Evolutionary conservation across 2,329 filamentous ascomycete species (phyloP), one percentile per base, ranked within the genome.

Genomic region (Diaporthe destruens): DNA sequence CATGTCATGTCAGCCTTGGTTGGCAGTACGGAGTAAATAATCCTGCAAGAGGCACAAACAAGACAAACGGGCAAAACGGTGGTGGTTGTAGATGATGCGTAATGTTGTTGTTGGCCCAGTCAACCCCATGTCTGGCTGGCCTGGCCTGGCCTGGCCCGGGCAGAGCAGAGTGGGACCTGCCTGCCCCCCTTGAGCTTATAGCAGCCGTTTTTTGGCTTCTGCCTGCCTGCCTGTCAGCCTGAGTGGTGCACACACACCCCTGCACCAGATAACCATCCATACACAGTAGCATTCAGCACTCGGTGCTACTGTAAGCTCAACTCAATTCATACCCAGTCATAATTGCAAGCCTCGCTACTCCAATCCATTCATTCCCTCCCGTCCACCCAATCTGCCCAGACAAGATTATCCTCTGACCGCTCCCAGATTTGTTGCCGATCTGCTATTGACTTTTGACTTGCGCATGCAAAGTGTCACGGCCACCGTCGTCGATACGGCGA

Each of bases 61-160:
- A 16, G 25, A 47, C 23, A 44, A 39, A 29, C 29, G 29, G 20
- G 68, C 34, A 18, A 36, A 20, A 44, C 8, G 29, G 44, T n/a
- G 23, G 23, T 42, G 23, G 67, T 53, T 54, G 39, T 6, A 42
- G 68, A 70, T 70, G 68, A 70, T 70, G 68, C 55, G 68, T 70
- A 70, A 54, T 61, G 51, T 57, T 70, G 68, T 70, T 70, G 68
- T 53, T 57, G 20, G n/a, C 55, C 32, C 42, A 29, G 20, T 49
- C 14, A 2, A 8, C 12, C 39, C 39, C 25, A 39, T 51, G 59
- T 42, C 39, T 59, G 67, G 55, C 47, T 3, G 2, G 29, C 59
- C 39, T 59, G 67, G 55, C 47, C 2, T 29, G 29, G 29, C 29
- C 29, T 29, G 29, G 29, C 29, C 29, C 5, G 29, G 29, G 29